Evolutionary conservation across 345 rosid species (phyloP).

Genomic region (Garcia nutans): DNA sequence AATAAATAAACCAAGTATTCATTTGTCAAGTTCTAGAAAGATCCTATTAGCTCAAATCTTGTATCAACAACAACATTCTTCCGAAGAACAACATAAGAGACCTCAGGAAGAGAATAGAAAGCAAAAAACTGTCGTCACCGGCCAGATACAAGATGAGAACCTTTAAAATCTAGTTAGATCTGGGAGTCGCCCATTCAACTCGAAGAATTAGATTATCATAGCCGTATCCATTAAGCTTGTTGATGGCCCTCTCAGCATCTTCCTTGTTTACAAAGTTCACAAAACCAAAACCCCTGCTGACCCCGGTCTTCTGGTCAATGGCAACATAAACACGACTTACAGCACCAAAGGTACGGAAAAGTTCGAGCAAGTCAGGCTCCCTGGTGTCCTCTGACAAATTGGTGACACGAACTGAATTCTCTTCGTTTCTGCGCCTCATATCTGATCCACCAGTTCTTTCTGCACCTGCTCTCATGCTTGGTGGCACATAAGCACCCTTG

Average conservation of each 20-base stretch:
- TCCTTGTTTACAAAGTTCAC: constrained; percentile 84
- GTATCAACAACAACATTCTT: constrained; percentile 1
- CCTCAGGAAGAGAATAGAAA: not conserved
- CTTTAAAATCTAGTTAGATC: constrained; percentile 48
- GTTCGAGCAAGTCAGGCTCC: constrained; percentile 75
- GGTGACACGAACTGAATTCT: constrained; percentile 84
- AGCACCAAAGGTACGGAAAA: constrained; percentile 79
- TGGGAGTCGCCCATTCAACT: constrained; percentile 92
- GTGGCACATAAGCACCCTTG: constrained; percentile 74
- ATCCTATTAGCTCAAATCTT: constrained; percentile 1
- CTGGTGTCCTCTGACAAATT: constrained; percentile 88
- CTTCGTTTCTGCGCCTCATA: constrained; percentile 88
- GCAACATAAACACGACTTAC: constrained; percentile 86
- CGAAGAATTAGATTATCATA: constrained; percentile 89
- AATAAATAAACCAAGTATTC: not conserved
- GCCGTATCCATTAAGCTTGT: constrained; percentile 87
- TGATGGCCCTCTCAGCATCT: constrained; percentile 84
- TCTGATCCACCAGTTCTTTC: constrained; percentile 68
- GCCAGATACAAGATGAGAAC: not conserved
- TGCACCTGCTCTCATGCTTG: constrained; percentile 71
- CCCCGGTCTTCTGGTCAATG: constrained; percentile 79
- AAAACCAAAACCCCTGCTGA: constrained; percentile 90
- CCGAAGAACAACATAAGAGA: not conserved
- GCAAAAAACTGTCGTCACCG: not conserved
- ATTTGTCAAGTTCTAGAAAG: not conserved